Conservation (phyloP, 768 basidiomycete species). For the Austroboletus festivus region DNA sequence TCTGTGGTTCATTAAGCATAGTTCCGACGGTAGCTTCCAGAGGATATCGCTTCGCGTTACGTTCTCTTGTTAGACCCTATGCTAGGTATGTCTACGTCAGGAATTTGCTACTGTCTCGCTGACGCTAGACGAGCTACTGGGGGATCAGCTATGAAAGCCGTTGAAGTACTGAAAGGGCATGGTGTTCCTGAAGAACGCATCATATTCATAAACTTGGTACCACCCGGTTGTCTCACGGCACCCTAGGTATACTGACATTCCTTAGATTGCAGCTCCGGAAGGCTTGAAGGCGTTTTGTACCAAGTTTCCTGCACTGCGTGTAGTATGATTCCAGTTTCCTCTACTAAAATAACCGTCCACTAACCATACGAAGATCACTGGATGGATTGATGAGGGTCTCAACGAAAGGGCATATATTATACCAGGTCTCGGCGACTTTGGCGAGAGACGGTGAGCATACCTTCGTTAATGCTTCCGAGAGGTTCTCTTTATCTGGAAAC, state of each 20-base stretch:
- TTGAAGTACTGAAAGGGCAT: slow-evolving; percentile 88
- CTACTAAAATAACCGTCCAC: neutral
- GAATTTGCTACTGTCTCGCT: neutral
- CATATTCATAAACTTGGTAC: slow-evolving; percentile 93
- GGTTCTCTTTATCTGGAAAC: neutral
- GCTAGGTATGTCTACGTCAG: slow-evolving; percentile 61
- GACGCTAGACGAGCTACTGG: slow-evolving; percentile 65
- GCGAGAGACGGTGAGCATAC: slow-evolving; percentile 68
- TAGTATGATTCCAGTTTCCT: slow-evolving; percentile 48
- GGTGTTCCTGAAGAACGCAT: slow-evolving; percentile 94
- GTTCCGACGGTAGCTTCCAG: slow-evolving; percentile 62
- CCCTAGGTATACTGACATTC: neutral
- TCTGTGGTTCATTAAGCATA: neutral
- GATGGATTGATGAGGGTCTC: slow-evolving; percentile 92
- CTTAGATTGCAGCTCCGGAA: slow-evolving; percentile 84
- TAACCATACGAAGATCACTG: slow-evolving; percentile 65
- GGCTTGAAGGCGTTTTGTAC: slow-evolving; percentile 79
- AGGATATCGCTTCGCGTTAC: slow-evolving; percentile 88
- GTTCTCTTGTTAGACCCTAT: slow-evolving; percentile 96
- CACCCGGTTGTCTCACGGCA: neutral
- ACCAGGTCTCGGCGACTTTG: slow-evolving; percentile 96
- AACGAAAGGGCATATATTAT: slow-evolving; percentile 91
- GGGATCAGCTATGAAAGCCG: slow-evolving; percentile 96
- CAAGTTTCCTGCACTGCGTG: slow-evolving; percentile 70
- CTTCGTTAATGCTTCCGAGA: neutral